Conservation (phyloP, 1,284 basidiomycete species). For the Grifola frondosa region DNA sequence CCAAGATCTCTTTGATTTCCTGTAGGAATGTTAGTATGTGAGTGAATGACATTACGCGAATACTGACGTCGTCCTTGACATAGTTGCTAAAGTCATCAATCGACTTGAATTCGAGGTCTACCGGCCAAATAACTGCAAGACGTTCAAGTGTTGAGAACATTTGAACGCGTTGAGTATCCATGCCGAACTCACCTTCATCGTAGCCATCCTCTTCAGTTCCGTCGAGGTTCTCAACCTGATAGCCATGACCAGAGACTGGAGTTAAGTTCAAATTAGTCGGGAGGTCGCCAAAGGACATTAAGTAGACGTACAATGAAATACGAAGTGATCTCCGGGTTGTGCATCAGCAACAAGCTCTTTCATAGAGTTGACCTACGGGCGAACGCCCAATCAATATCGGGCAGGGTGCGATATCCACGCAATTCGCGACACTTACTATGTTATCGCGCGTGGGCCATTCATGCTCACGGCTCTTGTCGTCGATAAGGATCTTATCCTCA, state of each 20-base stretch:
- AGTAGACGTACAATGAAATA: constrained; percentile 23
- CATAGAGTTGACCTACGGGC: constrained; percentile 20
- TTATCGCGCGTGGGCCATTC: constrained; percentile 20
- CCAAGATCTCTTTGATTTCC: constrained; percentile 19
- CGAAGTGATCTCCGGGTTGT: constrained; percentile 20
- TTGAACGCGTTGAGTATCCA: not conserved
- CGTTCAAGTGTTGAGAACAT: not conserved
- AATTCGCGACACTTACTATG: constrained; percentile 16
- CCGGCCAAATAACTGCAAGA: constrained; percentile 14
- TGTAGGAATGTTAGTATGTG: not conserved
- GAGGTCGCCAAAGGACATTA: not conserved
- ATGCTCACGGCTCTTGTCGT: constrained; percentile 10
- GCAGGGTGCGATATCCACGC: too few species aligned
- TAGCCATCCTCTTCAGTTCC: constrained; percentile 23
- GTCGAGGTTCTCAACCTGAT: constrained; percentile 16
- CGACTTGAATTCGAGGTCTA: constrained; percentile 5
- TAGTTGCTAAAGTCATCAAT: constrained; percentile 7
- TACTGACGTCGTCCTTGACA: constrained; percentile 18
- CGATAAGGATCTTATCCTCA: constrained; percentile 19
- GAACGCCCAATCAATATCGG: not conserved
- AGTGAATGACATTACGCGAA: too few species aligned
- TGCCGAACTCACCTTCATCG: constrained; percentile 22
- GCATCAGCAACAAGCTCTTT: constrained; percentile 18
- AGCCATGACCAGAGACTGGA: constrained; percentile 27
- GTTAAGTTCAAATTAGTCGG: not conserved